Conservation (phyloP, 306 rosid species). For the Pyrus bretschneideri region DNA sequence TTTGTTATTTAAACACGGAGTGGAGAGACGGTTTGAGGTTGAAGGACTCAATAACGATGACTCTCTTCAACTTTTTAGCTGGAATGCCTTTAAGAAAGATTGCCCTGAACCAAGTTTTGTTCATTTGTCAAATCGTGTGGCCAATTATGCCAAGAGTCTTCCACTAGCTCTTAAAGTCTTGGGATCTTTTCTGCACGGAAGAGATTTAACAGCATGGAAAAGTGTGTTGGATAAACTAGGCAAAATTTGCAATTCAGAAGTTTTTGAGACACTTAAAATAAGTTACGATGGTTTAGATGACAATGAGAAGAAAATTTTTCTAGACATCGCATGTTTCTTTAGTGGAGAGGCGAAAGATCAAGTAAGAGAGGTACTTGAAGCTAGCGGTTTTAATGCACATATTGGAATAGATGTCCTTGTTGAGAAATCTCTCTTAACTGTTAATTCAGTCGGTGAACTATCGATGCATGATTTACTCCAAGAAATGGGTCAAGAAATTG, state of each 20-base stretch:
- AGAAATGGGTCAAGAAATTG: neutral
- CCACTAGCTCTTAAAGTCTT: conserved; percentile 17
- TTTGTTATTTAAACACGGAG: neutral
- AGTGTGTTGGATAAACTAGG: neutral
- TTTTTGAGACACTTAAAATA: conserved; percentile 1
- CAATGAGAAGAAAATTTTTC: conserved; percentile 17
- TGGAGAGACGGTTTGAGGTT: neutral
- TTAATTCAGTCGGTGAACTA: neutral
- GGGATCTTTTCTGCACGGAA: conserved; percentile 1
- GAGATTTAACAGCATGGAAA: neutral
- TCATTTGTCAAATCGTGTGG: neutral
- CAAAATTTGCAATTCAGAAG: neutral
- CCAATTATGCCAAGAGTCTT: neutral
- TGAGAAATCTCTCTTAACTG: conserved; percentile 31
- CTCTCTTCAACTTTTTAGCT: neutral
- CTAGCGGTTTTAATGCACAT: conserved; percentile 7
- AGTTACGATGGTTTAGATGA: conserved; percentile 23
- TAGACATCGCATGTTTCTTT: conserved; percentile 33
- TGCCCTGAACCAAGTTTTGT: neutral
- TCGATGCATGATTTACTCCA: conserved; percentile 35
- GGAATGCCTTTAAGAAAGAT: neutral
- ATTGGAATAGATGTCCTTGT: conserved; percentile 31
- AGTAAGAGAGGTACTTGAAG: conserved; percentile 7
- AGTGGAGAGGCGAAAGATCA: conserved; percentile 20
- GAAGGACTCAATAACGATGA: neutral